Percentiles rank a stretch among this genome's conserved stretches.
These are phyloP conservation scores for Simmondsia chinensis DNA, from an alignment of 148 eudicot species.

Conservation along the genomic window DNA sequence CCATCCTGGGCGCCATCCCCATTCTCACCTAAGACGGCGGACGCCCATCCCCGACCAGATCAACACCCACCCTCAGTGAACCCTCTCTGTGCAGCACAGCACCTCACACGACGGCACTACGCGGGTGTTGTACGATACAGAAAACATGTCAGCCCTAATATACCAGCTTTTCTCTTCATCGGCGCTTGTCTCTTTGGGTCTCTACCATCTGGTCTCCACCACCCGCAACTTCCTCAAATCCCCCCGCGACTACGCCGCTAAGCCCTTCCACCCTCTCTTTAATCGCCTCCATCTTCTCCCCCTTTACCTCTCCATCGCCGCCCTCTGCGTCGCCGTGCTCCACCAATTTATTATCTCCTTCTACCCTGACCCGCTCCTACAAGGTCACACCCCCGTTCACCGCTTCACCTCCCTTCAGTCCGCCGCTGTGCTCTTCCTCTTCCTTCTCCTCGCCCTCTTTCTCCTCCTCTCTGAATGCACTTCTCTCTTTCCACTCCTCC, in stretches of 20 bases:
- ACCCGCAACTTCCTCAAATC: conserved; percentile 45
- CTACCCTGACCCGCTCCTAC: conserved; percentile 59
- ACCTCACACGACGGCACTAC: too few relatives aligned
- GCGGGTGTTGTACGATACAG: too few relatives aligned
- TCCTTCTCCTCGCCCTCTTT: conserved; percentile 43
- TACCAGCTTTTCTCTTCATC: conserved; percentile 45
- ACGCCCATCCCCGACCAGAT: too few relatives aligned
- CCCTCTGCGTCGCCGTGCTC: conserved; percentile 34
- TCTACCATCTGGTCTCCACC: conserved; percentile 69
- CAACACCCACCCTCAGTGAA: too few relatives aligned
- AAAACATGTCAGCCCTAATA: conserved; percentile 40
- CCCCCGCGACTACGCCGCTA: conserved; percentile 57
- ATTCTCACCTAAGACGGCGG: too few relatives aligned
- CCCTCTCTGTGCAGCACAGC: too few relatives aligned
- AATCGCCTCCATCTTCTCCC: conserved; percentile 34
- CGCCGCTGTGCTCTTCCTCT: conserved; percentile 51
- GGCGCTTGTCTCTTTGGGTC: conserved; percentile 25
- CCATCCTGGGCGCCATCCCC: too few relatives aligned
- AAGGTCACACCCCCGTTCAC: conserved; percentile 70
- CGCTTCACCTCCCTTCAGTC: conserved; percentile 60
- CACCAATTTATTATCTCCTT: conserved; percentile 43
- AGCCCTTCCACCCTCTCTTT: conserved; percentile 67
- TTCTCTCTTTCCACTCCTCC: conserved; percentile 39
- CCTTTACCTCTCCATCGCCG: conserved; percentile 32
- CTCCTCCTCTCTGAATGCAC: conserved; percentile 50